phyloP scores from a whole-genome alignment of 1,139 yeast genomes.

The Candida glucosophila region DNA sequence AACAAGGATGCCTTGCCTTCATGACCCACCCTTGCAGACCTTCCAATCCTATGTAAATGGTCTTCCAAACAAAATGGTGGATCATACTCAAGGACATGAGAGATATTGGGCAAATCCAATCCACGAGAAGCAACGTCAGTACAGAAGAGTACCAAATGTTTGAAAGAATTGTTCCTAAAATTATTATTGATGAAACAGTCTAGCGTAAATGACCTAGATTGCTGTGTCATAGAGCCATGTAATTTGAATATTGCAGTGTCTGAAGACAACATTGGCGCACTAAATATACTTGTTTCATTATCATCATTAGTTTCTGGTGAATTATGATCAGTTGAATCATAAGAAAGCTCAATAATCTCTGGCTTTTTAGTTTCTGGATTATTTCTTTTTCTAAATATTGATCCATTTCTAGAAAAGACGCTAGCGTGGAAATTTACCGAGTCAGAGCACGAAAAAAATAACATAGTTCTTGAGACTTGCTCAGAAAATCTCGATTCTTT shows the following conservation, averaged over 20 bases:
- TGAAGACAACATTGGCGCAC: constrained; percentile 47
- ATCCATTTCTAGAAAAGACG: constrained; percentile 55
- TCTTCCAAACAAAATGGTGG: constrained; percentile 67
- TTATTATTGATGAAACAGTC: constrained; percentile 45
- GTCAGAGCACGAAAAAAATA: constrained; percentile 89
- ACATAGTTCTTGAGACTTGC: constrained; percentile 51
- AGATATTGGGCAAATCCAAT: constrained; percentile 57
- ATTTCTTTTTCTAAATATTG: constrained; percentile 23
- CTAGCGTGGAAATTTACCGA: constrained; percentile 88
- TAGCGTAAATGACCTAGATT: constrained; percentile 68
- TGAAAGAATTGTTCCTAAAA: constrained; percentile 4
- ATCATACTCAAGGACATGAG: constrained; percentile 58
- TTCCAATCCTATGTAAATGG: constrained; percentile 65
- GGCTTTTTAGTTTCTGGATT: constrained; percentile 17
- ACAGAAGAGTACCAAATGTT: constrained; percentile 70
- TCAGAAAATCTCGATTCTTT: constrained; percentile 10
- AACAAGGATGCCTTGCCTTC: constrained; percentile 63
- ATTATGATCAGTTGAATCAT: constrained; percentile 17
- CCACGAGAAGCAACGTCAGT: constrained; percentile 77
- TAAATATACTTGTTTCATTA: constrained; percentile 24
- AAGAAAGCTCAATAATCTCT: constrained; percentile 11
- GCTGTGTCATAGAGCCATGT: constrained; percentile 88
- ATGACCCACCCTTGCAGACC: constrained; percentile 69
- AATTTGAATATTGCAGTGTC: constrained; percentile 57
- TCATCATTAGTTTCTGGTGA: too few species aligned